Evolutionary conservation across 352 stramenopile genomes (phyloP), one percentile per base, ranked within the genome.

Genomic region (Pythium vanterpoolii): DNA sequence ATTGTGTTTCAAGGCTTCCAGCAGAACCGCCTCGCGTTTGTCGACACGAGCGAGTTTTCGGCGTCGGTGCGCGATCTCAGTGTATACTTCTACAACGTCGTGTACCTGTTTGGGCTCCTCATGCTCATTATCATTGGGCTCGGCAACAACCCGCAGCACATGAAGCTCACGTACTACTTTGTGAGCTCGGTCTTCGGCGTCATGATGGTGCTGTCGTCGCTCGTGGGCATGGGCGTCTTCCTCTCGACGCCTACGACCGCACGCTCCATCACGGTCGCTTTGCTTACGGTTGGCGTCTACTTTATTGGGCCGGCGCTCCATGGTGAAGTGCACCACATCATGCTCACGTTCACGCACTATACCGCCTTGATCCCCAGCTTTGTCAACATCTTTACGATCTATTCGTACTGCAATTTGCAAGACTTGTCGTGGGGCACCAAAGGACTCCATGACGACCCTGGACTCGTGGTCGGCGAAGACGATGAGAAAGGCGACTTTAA

Each of bases 311-410:
- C 86, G 13, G 83, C 86, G 5, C 44, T 95, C 5, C 77, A 93
- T 21, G 82, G 86, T 28, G 83, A 93, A 63, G 44, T 93, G 43
- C 86, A 93, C 60, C 78, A 93, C 64, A 91, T 93, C 47, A 69
- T 93, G 52, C 76, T 93, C 67, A 90, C 82, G 33, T 93, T 93
- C 70, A 86, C 82, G 58, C 87, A 95, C 68, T 96, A 94, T 73
- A 91, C 81, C 45, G 76, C 84, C 18, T 62, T 96, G 43, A 88
- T 93, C 51, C 87, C 87, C 28, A 93, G 78, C 45, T 95, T 95
- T 46, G 83, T 96, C 31, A 95, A 93, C 66, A 95, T 95, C 48
- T 90, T 95, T 50, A 90, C 81, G 23, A 90, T 96, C 55, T 96
- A 95, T 79, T 93, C 83, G 50, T 95, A 93, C 67, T 95, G 82